phyloP scores from a whole-genome alignment of 2,329 filamentous ascomycete species.

The Aspergillus floridensis region DNA sequence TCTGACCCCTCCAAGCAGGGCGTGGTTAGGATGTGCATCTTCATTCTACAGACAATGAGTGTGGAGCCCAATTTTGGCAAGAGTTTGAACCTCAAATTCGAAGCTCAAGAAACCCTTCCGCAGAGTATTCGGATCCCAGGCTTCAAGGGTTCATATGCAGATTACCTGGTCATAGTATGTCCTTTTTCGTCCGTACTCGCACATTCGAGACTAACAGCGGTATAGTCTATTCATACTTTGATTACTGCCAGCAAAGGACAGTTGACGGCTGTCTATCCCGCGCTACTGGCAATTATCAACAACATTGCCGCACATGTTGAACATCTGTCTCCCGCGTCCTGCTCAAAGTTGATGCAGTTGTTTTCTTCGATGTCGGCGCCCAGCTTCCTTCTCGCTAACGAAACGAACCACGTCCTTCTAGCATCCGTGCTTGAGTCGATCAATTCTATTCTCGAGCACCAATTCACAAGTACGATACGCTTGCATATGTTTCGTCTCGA shows the following conservation, averaged over 20 bases:
- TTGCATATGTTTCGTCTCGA: neutral
- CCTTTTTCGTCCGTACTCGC: neutral
- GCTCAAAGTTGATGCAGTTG: constrained; percentile 79
- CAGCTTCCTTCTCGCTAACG: constrained; percentile 86
- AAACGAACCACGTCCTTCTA: constrained; percentile 80
- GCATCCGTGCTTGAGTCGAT: constrained; percentile 82
- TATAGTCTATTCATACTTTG: constrained; percentile 80
- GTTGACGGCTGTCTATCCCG: constrained; percentile 86
- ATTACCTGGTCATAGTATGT: constrained; percentile 80
- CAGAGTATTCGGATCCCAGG: constrained; percentile 74
- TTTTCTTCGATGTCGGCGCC: constrained; percentile 92
- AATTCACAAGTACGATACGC: constrained; percentile 66
- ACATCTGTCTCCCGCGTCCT: constrained; percentile 69
- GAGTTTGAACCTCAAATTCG: constrained; percentile 84
- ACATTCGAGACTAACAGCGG: constrained; percentile 6
- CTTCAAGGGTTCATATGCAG: constrained; percentile 87
- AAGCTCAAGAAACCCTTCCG: constrained; percentile 84
- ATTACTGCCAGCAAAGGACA: constrained; percentile 90
- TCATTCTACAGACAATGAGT: constrained; percentile 89
- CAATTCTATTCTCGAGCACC: constrained; percentile 85
- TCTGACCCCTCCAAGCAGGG: constrained; percentile 85
- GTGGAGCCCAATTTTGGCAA: constrained; percentile 87
- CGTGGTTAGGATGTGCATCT: constrained; percentile 94
- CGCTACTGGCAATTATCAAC: constrained; percentile 85
- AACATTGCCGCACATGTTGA: constrained; percentile 86